phyloP scores from a whole-genome alignment of 169 alveolate genomes.

The Theileria parva region DNA sequence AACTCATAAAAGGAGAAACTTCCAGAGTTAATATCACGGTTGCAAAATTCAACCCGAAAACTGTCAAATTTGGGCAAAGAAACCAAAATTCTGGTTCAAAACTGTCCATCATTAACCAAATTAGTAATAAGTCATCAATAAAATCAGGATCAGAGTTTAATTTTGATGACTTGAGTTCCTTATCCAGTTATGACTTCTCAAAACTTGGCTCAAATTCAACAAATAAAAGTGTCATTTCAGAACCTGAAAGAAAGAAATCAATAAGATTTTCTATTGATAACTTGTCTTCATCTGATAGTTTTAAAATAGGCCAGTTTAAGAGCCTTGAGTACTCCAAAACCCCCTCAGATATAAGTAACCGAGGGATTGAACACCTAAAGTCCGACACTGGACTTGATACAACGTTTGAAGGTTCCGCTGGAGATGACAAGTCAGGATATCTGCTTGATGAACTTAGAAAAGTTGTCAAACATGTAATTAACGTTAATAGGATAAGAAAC shows the following conservation, averaged over 20 bases:
- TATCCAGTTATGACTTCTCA: slow-evolving; percentile 27
- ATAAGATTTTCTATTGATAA: neutral
- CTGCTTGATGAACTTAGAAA: slow-evolving; percentile 10
- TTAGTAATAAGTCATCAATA: neutral
- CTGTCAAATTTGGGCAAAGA: neutral
- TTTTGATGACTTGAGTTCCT: slow-evolving; percentile 10
- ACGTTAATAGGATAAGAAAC: slow-evolving; percentile 14
- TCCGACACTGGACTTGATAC: neutral
- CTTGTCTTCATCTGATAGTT: neutral
- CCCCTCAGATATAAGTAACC: neutral
- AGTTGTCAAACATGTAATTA: slow-evolving; percentile 3
- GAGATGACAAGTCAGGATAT: neutral
- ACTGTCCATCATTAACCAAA: neutral
- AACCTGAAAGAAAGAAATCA: slow-evolving; percentile 1
- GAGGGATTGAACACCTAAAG: neutral
- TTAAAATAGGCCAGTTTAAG: neutral
- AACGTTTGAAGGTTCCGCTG: neutral
- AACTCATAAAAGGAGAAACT: neutral
- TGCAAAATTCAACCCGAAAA: slow-evolving; percentile 16
- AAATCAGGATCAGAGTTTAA: neutral
- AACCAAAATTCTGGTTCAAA: neutral
- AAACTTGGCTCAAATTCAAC: slow-evolving; percentile 16
- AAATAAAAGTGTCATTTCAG: neutral
- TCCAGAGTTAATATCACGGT: neutral
- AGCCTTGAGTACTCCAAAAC: neutral